Conservation (phyloP, 495 filamentous ascomycete species). For the Neurospora sp. region DNA sequence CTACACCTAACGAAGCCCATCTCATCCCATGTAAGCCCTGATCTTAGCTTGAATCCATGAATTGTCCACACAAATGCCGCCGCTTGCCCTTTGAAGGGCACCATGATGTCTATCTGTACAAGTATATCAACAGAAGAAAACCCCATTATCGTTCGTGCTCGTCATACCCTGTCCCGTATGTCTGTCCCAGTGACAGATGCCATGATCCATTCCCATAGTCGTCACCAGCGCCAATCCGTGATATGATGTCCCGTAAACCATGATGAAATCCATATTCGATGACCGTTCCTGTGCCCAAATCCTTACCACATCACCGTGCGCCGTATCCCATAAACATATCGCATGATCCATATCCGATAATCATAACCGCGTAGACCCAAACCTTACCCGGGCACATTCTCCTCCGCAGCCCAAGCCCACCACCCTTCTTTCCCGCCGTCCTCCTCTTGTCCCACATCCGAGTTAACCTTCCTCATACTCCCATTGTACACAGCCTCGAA, state of each 20-base stretch:
- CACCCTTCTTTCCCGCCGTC: neutral
- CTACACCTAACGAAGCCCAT: neutral
- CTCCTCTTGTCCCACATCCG: conserved; percentile 44
- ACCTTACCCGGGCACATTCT: neutral
- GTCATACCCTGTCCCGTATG: neutral
- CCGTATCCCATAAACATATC: neutral
- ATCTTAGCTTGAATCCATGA: neutral
- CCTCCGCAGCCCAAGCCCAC: neutral
- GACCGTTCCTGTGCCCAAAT: neutral
- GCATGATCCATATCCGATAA: neutral
- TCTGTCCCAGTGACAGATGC: neutral
- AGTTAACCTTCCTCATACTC: conserved; percentile 40
- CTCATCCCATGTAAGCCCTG: neutral
- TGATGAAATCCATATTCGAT: neutral
- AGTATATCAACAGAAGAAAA: neutral
- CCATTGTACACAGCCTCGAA: conserved; percentile 47
- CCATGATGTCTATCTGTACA: neutral
- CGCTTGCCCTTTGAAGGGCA: neutral
- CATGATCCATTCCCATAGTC: neutral
- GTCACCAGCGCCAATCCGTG: neutral
- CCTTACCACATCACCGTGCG: neutral
- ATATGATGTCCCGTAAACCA: neutral
- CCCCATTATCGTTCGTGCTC: neutral
- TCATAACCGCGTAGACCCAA: neutral
- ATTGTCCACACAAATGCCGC: neutral